Base-by-base conservation (phyloP, 441 rosid species). In the Populus tomentosa region DNA sequence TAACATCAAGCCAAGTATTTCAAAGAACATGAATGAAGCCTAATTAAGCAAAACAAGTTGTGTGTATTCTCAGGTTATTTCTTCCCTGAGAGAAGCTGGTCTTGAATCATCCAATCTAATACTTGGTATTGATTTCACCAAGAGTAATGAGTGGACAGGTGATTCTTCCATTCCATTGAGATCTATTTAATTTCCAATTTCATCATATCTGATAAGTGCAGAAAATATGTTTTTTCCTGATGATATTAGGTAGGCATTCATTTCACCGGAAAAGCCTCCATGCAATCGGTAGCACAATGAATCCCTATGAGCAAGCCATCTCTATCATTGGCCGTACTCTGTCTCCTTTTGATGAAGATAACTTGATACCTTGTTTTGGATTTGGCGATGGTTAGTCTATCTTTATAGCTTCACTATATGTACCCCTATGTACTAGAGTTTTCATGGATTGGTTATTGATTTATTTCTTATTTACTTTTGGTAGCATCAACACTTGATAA, bases 101-200 rank as follows among this genome's bases (percentile, higher is more conserved):
- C 97, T 94, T 78, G 98, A 93, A 83, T 93, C 98, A 56, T 93
- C 98, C 46, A 93, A 93, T 80, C 77, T 93, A 77, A 90, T 93
- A 73, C 88, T 93, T 23, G 94, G 95, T 46, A 83, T 93, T 69
- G 98, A 93, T 85, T 93, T 91, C 85, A 93, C 98, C 68, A 91
- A 93, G 85, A 93, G 98, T 83, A 93, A 93, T 70, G 98, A 92
- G 75, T 94, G 97, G 97, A 85, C 93, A 85, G 98, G 97, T 94
- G 73, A 73, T 9, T 71, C 36, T 67, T 80, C 36, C 30, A 1
- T 24, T 85, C 30, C 21, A 30, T 7, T 16, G 33, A 2, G 35
- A 38, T 7, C 10, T n/a, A 13, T 69, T 7, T 7, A 75, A 20
- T 46, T 23, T 65, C 4, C 16, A 8, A 13, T 28, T 63, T 38